Conservation (phyloP, 305 asterid genomes). For the Fraxinus latifolia region DNA sequence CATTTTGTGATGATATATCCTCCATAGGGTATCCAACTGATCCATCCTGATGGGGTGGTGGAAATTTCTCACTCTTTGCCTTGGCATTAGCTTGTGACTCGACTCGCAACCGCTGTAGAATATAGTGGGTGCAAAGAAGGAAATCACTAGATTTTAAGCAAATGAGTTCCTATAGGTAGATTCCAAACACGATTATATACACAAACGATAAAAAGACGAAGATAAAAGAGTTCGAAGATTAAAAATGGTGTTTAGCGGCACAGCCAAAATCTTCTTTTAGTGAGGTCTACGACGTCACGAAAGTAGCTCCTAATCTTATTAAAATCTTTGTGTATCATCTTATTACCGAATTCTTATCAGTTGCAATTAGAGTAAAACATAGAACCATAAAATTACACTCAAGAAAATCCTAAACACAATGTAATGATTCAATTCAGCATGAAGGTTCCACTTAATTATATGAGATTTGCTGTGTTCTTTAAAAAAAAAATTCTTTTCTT, state of each 20-base stretch:
- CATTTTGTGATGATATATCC: slow-evolving; percentile 43
- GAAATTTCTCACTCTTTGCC: slow-evolving; percentile 92
- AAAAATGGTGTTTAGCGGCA: not conserved
- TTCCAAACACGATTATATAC: not conserved
- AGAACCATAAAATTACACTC: not conserved
- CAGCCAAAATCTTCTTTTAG: not conserved
- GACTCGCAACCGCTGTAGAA: slow-evolving; percentile 69
- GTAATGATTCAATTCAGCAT: not conserved
- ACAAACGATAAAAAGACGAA: not conserved
- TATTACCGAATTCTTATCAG: not conserved
- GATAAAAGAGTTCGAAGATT: not conserved
- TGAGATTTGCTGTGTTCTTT: not conserved
- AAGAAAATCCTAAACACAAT: not conserved
- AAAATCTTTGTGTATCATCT: not conserved
- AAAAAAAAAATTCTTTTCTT: not conserved
- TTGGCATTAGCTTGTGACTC: slow-evolving; percentile 55
- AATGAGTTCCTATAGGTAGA: not conserved
- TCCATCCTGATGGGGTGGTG: slow-evolving; percentile 97
- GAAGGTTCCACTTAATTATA: not conserved
- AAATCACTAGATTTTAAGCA: not conserved
- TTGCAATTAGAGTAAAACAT: not conserved
- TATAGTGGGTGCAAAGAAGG: not conserved
- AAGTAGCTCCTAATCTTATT: not conserved
- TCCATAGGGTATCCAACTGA: slow-evolving; percentile 58
- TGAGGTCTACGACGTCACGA: not conserved